Evolutionary conservation across 2,329 filamentous ascomycete genomes (phyloP).

Genomic region (Pseudopyrenochaeta lycopersici): DNA sequence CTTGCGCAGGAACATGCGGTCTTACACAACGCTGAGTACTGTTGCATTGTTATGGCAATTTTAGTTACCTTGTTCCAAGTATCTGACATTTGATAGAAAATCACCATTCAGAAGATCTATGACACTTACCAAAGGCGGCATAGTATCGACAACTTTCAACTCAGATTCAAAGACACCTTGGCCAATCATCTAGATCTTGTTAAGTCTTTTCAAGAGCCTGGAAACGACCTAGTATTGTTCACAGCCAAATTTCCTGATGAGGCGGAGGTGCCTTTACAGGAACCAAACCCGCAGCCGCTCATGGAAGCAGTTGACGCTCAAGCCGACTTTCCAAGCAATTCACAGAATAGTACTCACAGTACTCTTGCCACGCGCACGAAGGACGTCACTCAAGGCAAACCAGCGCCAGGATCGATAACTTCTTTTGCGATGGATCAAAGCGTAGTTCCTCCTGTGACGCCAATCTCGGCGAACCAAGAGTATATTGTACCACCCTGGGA

Average conservation of each 20-base stretch:
- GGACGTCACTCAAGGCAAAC: neutral
- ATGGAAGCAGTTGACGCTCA: neutral
- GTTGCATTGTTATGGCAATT: neutral
- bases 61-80: too few species aligned
- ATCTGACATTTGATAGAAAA: conserved; percentile 25
- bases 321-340: neutral
- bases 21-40: neutral
- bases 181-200: conserved; percentile 6
- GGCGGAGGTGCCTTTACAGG: neutral
- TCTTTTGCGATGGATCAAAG: neutral
- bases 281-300: neutral
- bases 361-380: neutral
- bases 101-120: conserved; percentile 25
- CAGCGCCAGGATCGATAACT: neutral
- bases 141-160: conserved; percentile 15
- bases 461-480: neutral
- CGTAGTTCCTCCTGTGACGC: neutral
- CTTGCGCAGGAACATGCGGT: too few species aligned
- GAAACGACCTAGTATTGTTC: conserved; percentile 13
- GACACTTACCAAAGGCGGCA: conserved; percentile 20
- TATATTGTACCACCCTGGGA: neutral
- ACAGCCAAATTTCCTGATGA: neutral
- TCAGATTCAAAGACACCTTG: conserved; percentile 23
- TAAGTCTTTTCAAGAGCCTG: conserved; percentile 7
- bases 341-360: neutral